These are phyloP conservation scores for Polytolypa hystricis DNA, from an alignment of 2,329 filamentous ascomycete genomes.

Conservation along the genomic window DNA sequence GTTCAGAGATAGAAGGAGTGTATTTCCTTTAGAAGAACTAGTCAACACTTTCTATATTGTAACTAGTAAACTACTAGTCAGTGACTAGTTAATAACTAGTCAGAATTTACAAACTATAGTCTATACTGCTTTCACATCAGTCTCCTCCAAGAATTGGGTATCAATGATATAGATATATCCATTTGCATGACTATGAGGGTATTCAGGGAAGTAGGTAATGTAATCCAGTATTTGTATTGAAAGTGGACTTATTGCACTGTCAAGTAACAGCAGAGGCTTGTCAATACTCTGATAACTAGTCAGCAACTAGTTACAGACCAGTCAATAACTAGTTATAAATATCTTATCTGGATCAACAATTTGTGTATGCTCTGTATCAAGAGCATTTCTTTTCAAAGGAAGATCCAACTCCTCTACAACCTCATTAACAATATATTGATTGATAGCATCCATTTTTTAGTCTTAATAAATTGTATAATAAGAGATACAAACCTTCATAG, in stretches of 20 bases:
- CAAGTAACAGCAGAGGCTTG: neutral
- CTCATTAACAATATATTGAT: too few relatives aligned
- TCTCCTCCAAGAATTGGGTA: too few relatives aligned
- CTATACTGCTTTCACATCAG: neutral
- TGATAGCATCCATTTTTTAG: too few relatives aligned
- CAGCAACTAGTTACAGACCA: neutral
- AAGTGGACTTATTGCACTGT: neutral
- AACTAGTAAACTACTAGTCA: too few relatives aligned
- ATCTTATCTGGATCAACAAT: neutral
- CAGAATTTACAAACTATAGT: neutral
- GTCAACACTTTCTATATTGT: too few relatives aligned
- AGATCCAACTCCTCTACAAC: too few relatives aligned
- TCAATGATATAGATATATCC: too few relatives aligned
- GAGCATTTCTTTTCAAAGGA: too few relatives aligned
- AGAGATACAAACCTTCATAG: too few relatives aligned
- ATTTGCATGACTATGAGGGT: neutral
- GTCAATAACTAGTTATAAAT: neutral
- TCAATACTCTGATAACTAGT: neutral
- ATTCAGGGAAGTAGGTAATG: neutral
- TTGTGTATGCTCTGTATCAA: neutral
- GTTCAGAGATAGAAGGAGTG: too few relatives aligned
- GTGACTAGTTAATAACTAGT: neutral
- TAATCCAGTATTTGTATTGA: neutral
- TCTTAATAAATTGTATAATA: too few relatives aligned
- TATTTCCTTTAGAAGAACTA: too few relatives aligned